phyloP scores from a whole-genome alignment of 176 grass and related monocot species.

The Juncus inflexus region DNA sequence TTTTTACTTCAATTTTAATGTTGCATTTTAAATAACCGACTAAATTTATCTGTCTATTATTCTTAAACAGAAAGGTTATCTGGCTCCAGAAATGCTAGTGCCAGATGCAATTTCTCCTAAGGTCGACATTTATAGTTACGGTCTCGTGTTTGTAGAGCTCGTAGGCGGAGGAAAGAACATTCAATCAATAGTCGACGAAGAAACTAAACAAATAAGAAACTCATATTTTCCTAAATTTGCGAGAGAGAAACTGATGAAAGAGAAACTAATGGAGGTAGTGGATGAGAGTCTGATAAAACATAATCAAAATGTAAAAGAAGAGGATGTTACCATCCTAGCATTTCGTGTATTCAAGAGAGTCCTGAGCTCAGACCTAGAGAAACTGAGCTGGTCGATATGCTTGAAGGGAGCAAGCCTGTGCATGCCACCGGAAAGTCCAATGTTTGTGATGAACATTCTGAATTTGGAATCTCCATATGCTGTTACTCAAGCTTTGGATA shows the following conservation, averaged over 20 bases:
- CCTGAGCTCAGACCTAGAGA: slow-evolving; percentile 33
- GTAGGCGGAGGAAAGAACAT: slow-evolving; percentile 40
- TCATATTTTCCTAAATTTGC: slow-evolving; percentile 28
- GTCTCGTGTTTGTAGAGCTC: slow-evolving; percentile 55
- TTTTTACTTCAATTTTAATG: no score
- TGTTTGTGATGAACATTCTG: slow-evolving; percentile 14
- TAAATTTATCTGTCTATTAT: not conserved
- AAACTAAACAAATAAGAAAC: not conserved
- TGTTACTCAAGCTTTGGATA: not conserved
- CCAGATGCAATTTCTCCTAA: slow-evolving; percentile 31
- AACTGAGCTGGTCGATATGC: slow-evolving; percentile 24
- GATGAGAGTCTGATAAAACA: slow-evolving; percentile 37
- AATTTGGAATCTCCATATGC: not conserved
- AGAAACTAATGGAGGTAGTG: slow-evolving; percentile 36
- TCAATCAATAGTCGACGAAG: slow-evolving; percentile 3
- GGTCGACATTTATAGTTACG: slow-evolving; percentile 67
- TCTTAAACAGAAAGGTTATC: slow-evolving; percentile 33
- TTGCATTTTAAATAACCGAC: no score
- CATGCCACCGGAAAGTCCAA: slow-evolving; percentile 17
- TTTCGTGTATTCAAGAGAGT: slow-evolving; percentile 38
- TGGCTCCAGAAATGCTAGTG: slow-evolving; percentile 52
- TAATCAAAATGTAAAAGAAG: slow-evolving; percentile 28
- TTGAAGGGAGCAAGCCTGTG: slow-evolving; percentile 18
- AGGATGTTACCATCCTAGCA: slow-evolving; percentile 22
- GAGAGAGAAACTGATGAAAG: slow-evolving; percentile 29